These are phyloP conservation scores for Wickerhamomyces silvicola DNA, from an alignment of 805 yeast species.

Conservation along the genomic window DNA sequence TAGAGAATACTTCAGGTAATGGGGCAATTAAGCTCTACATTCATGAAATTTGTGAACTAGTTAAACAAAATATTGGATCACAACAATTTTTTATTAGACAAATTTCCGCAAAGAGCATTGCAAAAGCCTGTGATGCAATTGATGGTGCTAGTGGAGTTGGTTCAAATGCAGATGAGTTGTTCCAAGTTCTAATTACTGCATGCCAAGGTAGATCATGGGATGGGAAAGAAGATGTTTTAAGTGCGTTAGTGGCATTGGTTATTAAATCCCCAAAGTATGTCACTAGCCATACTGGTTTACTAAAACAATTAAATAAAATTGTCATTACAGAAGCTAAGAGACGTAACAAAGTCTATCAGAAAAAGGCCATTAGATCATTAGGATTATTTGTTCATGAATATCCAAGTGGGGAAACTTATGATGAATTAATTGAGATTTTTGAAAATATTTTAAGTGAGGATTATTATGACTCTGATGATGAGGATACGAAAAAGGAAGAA, in stretches of 20 bases:
- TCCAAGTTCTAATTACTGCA: conserved; percentile 50
- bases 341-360: conserved; percentile 58
- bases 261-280: conserved; percentile 37
- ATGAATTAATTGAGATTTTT: conserved; percentile 27
- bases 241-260: conserved; percentile 58
- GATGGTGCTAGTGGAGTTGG: conserved; percentile 22
- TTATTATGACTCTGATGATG: conserved; percentile 33
- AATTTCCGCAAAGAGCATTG: conserved; percentile 62
- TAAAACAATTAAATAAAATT: conserved; percentile 34
- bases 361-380: conserved; percentile 43
- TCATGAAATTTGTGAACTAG: conserved; percentile 55
- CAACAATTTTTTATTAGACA: conserved; percentile 59
- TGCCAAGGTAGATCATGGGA: conserved; percentile 78
- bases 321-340: conserved; percentile 59
- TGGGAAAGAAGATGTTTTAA: conserved; percentile 75
- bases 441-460: conserved; percentile 31
- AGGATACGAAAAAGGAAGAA: conserved; percentile 30
- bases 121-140: conserved; percentile 46
- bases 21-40: conserved; percentile 66
- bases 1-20: conserved; percentile 68
- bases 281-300: conserved; percentile 23
- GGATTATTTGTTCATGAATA: conserved; percentile 43
- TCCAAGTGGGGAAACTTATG: conserved; percentile 26
- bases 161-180: conserved; percentile 29
- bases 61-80: conserved; percentile 45